Evolutionary conservation across 495 filamentous ascomycete species (phyloP).

Genomic region (Daldinia bambusicola): DNA sequence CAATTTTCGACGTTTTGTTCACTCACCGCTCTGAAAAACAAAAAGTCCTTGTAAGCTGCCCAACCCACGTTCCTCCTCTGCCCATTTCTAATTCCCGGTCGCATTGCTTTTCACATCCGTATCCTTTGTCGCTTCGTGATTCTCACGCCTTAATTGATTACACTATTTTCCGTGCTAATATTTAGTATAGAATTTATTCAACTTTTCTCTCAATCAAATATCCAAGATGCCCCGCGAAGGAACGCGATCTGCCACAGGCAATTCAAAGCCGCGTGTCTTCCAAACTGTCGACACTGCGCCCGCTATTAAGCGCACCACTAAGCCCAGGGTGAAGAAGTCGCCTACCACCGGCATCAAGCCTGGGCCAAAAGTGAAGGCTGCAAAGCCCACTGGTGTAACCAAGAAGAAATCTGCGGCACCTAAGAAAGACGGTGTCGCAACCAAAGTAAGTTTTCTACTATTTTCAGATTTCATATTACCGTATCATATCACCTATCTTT

Average conservation of each 20-base stretch:
- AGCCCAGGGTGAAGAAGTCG: conserved; percentile 53
- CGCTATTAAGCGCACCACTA: conserved; percentile 57
- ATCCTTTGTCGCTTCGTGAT: conserved; percentile 35
- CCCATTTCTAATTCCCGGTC: conserved; percentile 34
- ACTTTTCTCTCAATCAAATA: conserved; percentile 33
- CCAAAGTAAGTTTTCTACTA: conserved; percentile 55
- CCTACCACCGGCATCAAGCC: conserved; percentile 46
- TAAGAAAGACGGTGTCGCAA: conserved; percentile 60
- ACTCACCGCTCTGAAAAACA: neutral
- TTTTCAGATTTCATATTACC: conserved; percentile 1
- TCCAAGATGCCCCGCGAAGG: conserved; percentile 64
- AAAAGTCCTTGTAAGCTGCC: conserved; percentile 30
- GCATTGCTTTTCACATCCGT: conserved; percentile 44
- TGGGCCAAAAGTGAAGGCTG: conserved; percentile 54
- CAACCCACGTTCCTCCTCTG: conserved; percentile 14
- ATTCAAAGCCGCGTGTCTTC: conserved; percentile 65
- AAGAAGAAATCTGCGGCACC: conserved; percentile 62
- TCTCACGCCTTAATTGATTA: conserved; percentile 2
- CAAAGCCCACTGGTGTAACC: conserved; percentile 63
- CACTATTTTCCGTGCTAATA: conserved; percentile 37
- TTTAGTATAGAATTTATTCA: conserved; percentile 40
- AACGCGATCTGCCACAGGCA: conserved; percentile 65
- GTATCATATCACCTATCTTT: neutral
- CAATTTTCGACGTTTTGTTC: conserved; percentile 13
- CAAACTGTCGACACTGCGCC: conserved; percentile 61